Conservation (phyloP, 495 filamentous ascomycete genomes). For the Penicillium odoratum region DNA sequence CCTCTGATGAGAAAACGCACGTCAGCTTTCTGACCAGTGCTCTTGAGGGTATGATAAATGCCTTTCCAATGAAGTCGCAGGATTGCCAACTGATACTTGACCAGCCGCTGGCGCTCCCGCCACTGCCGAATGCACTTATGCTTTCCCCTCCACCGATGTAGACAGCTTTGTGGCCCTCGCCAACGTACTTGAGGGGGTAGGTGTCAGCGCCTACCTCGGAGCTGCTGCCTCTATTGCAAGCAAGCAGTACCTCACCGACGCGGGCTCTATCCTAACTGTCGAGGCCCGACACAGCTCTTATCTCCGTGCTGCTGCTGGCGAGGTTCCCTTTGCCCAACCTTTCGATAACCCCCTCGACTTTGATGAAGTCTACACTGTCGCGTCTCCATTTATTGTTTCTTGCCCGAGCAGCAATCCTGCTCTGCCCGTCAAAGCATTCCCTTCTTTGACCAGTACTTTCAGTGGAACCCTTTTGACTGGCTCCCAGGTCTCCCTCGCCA, state of each 20-base stretch:
- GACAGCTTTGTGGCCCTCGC: constrained; percentile 51
- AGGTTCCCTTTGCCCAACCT: constrained; percentile 53
- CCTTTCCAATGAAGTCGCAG: background rate
- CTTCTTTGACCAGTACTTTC: constrained; percentile 32
- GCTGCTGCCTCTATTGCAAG: constrained; percentile 58
- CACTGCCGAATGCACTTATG: constrained; percentile 56
- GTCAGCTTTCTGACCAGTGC: constrained; percentile 56
- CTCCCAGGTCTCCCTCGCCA: constrained; percentile 14
- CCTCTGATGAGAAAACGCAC: constrained; percentile 56
- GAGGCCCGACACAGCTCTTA: constrained; percentile 62
- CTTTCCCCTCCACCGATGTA: constrained; percentile 50
- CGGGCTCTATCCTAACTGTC: constrained; percentile 60
- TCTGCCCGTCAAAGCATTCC: constrained; percentile 62
- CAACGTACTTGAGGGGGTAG: constrained; percentile 55
- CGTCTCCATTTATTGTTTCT: constrained; percentile 56
- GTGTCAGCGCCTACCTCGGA: constrained; percentile 60
- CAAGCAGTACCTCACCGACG: constrained; percentile 55
- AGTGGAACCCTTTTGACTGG: constrained; percentile 16
- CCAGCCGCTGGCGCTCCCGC: constrained; percentile 45
- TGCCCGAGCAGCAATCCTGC: constrained; percentile 55
- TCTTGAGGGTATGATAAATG: constrained; percentile 33
- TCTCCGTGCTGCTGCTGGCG: constrained; percentile 50
- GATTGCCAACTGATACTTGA: constrained; percentile 3
- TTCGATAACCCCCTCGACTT: constrained; percentile 59
- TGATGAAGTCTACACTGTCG: constrained; percentile 61